Evolutionary conservation across 2,329 filamentous ascomycete species (phyloP).

Genomic region (Neocucurbitaria cava): DNA sequence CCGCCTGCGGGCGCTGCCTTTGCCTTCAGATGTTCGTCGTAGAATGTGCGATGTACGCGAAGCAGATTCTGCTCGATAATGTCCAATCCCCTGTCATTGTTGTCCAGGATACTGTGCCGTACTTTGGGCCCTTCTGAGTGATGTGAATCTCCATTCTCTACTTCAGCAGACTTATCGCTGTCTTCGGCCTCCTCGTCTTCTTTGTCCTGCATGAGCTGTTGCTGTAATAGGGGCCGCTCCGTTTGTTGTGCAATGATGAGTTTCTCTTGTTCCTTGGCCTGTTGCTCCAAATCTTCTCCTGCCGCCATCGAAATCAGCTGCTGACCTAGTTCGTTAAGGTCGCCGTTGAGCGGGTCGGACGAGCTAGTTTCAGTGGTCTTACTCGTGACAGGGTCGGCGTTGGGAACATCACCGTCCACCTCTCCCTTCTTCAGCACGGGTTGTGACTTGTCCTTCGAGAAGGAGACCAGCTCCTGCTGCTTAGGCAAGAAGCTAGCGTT

Average conservation of each 20-base stretch:
- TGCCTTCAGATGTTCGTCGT: slow-evolving; percentile 75
- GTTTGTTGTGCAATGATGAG: slow-evolving; percentile 86
- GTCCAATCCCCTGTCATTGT: slow-evolving; percentile 84
- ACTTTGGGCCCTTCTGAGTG: slow-evolving; percentile 50
- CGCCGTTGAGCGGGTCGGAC: slow-evolving; percentile 47
- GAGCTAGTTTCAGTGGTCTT: slow-evolving; percentile 28
- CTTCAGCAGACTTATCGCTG: slow-evolving; percentile 51
- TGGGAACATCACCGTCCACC: slow-evolving; percentile 22
- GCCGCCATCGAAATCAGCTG: slow-evolving; percentile 78
- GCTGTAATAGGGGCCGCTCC: slow-evolving; percentile 86
- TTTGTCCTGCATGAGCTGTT: slow-evolving; percentile 89
- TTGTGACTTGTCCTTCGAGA: slow-evolving; percentile 27
- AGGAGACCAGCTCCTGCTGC: slow-evolving; percentile 53
- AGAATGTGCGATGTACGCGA: slow-evolving; percentile 79
- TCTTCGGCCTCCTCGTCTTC: slow-evolving; percentile 71
- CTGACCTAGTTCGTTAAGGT: slow-evolving; percentile 71
- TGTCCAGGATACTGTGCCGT: slow-evolving; percentile 80
- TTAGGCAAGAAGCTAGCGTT: slow-evolving; percentile 97
- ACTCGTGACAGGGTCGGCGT: slow-evolving; percentile 24
- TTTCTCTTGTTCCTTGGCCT: slow-evolving; percentile 86
- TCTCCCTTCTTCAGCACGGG: slow-evolving; percentile 19
- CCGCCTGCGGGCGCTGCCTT: slow-evolving; percentile 52
- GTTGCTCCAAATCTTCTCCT: slow-evolving; percentile 74
- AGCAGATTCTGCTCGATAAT: slow-evolving; percentile 79
- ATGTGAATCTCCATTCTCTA: slow-evolving; percentile 49